phyloP scores from a whole-genome alignment of 2,329 filamentous ascomycete genomes.

The Aureobasidium zeae region DNA sequence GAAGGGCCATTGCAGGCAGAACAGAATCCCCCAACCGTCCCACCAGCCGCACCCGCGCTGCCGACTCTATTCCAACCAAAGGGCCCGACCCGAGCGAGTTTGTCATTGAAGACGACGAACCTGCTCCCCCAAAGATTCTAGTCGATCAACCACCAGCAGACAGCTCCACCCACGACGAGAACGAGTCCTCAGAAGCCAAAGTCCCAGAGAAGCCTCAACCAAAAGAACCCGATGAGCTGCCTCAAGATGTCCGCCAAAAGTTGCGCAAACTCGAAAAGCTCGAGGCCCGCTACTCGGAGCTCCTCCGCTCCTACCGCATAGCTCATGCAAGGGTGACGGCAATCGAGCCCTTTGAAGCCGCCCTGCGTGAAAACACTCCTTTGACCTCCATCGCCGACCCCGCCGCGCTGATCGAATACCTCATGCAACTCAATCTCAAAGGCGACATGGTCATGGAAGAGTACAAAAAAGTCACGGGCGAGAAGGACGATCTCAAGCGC shows the following conservation, averaged over 20 bases:
- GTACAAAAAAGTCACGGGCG: slow-evolving; percentile 68
- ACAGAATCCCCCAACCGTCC: slow-evolving; percentile 26
- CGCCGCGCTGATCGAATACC: slow-evolving; percentile 74
- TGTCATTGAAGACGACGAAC: slow-evolving; percentile 74
- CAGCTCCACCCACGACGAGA: slow-evolving; percentile 26
- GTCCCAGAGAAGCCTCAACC: slow-evolving; percentile 27
- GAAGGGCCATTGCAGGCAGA: slow-evolving; percentile 26
- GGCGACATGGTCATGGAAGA: slow-evolving; percentile 92
- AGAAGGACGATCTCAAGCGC: slow-evolving; percentile 71
- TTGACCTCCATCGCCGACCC: slow-evolving; percentile 82
- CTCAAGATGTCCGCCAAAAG: slow-evolving; percentile 64
- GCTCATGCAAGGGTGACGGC: slow-evolving; percentile 78
- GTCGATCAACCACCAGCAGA: slow-evolving; percentile 23
- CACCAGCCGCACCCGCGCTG: slow-evolving; percentile 26
- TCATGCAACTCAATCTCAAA: slow-evolving; percentile 76
- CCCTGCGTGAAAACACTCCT: slow-evolving; percentile 84
- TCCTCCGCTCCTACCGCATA: slow-evolving; percentile 82
- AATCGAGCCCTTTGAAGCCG: slow-evolving; percentile 89
- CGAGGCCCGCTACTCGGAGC: slow-evolving; percentile 77
- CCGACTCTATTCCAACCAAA: slow-evolving; percentile 39
- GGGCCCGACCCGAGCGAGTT: slow-evolving; percentile 79
- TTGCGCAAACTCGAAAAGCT: slow-evolving; percentile 83
- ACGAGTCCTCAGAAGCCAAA: slow-evolving; percentile 20
- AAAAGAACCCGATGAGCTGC: slow-evolving; percentile 45
- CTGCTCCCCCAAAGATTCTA: slow-evolving; percentile 47